Base-by-base conservation (phyloP, 202 grass and related monocot species). In the Setaria viridis region DNA sequence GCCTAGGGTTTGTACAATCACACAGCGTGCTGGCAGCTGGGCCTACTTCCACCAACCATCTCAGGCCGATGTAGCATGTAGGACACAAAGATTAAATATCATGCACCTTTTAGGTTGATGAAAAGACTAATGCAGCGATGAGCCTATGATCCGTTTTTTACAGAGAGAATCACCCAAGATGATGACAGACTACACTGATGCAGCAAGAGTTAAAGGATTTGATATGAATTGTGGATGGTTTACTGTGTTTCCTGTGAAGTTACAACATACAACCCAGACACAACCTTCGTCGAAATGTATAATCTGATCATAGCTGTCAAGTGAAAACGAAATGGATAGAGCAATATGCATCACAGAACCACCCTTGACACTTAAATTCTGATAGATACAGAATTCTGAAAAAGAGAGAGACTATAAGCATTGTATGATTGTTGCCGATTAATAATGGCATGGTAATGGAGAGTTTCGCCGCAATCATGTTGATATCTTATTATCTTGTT, bases 31-130 rank as follows among this genome's bases (percentile, higher is more conserved):
- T 83, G 77, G 62, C 45, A 75, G 60, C 68, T 30, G 74, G 74
- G 8, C 84, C 80, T 84, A 67, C 62, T 70, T 54, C 70, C 80
- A 84, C 80, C 80, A 84, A 87, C 84, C 62, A 62, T 70, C 50
- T 87, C 34, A 76, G 43, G 49, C n/a, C 45, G 42, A 54, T 74
- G 69, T 72, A 14, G 73, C 25, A 25, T 54, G 35, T 37, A 37
- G 35, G 35, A 64, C 43, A 71, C 50, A 63, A 51, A 77, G 6
- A 82, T 70, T 77, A 77, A 77, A 70, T 29, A 77, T 11, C 17
- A 82, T 65, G 39, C 34, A 80, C 19, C 19, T 34, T 46, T 45
- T 21, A 68, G 66, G 7, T 55, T 68, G 55, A 33, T 25, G 39
- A 69, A 54, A 32, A 49, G 5, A 70, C 46, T 80, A 56, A 68